Percentiles rank a stretch among this genome's conserved stretches.
These are phyloP conservation scores for Penicillium parvum DNA, from an alignment of 495 filamentous ascomycete genomes.

Conservation along the genomic window DNA sequence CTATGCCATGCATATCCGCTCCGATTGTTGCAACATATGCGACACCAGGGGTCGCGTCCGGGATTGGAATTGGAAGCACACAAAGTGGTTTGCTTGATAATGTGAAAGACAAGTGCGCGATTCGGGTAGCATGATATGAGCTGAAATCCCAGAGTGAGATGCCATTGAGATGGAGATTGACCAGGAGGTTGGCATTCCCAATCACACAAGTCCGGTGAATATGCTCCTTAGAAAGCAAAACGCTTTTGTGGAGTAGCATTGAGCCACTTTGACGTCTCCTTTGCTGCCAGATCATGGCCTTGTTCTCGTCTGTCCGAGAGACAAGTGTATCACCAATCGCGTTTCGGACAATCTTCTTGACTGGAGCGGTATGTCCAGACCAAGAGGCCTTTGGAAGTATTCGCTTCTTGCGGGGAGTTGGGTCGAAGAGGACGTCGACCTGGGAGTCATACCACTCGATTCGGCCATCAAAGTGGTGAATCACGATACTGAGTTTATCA, in stretches of 20 bases:
- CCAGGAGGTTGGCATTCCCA: constrained; percentile 67
- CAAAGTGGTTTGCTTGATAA: constrained; percentile 73
- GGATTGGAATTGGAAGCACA: constrained; percentile 69
- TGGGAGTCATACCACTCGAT: constrained; percentile 77
- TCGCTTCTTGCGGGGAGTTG: constrained; percentile 60
- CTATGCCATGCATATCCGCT: constrained; percentile 76
- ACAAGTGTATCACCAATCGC: constrained; percentile 73
- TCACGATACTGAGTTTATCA: constrained; percentile 67
- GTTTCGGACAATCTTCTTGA: constrained; percentile 83
- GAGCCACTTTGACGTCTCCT: constrained; percentile 38
- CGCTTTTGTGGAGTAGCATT: constrained; percentile 61
- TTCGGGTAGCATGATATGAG: constrained; percentile 46
- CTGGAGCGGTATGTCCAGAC: constrained; percentile 77
- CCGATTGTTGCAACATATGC: constrained; percentile 77
- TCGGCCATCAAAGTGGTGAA: constrained; percentile 82
- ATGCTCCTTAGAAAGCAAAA: constrained; percentile 64
- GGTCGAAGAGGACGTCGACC: constrained; percentile 78
- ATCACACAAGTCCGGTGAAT: constrained; percentile 81
- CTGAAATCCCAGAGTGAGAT: constrained; percentile 81
- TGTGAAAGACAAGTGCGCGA: constrained; percentile 57
- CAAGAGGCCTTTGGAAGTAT: constrained; percentile 58
- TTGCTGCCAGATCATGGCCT: constrained; percentile 83
- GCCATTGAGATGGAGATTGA: constrained; percentile 73
- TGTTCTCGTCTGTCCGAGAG: constrained; percentile 73
- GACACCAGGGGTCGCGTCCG: constrained; percentile 42